Conservation (phyloP, 2,329 filamentous ascomycete species). For the Scolecobasidium constrictum region DNA sequence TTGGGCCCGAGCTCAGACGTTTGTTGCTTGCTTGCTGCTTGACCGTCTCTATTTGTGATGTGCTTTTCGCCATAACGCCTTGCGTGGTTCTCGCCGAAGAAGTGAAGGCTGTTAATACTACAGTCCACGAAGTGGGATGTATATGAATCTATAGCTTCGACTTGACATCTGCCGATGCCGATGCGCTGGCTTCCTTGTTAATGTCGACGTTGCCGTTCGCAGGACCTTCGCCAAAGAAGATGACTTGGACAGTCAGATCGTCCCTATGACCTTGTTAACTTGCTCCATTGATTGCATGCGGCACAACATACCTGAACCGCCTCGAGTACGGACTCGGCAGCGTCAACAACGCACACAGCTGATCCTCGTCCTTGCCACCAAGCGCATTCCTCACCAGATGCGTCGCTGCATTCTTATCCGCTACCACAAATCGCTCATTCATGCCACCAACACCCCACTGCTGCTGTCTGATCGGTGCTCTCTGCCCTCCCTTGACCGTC, state of each 20-base stretch:
- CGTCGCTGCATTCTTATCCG: conserved; percentile 93
- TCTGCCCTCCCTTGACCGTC: conserved; percentile 54
- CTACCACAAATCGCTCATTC: conserved; percentile 77
- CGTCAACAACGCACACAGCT: conserved; percentile 84
- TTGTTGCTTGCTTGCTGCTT: no score
- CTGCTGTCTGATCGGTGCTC: conserved; percentile 74
- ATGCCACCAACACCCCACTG: conserved; percentile 80
- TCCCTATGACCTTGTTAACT: conserved; percentile 46
- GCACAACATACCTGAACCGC: conserved; percentile 63
- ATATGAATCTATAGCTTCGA: conserved; percentile 8
- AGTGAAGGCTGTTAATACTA: no score
- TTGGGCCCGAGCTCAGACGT: no score
- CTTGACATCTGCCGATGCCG: conserved; percentile 15
- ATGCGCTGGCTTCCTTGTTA: conserved; percentile 77
- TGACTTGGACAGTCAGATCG: conserved; percentile 93
- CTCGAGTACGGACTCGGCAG: conserved; percentile 84
- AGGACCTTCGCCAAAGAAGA: conserved; percentile 80
- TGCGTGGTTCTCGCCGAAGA: no score
- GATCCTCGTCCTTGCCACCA: conserved; percentile 85
- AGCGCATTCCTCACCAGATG: conserved; percentile 92
- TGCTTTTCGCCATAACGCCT: no score
- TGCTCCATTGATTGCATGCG: not conserved
- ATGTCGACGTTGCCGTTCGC: conserved; percentile 62
- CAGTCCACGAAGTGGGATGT: no score
- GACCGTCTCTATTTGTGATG: no score